These are phyloP conservation scores for Coemansia pectinata DNA, from an alignment of 192 early-diverging fungal genomes.

Conservation along the genomic window DNA sequence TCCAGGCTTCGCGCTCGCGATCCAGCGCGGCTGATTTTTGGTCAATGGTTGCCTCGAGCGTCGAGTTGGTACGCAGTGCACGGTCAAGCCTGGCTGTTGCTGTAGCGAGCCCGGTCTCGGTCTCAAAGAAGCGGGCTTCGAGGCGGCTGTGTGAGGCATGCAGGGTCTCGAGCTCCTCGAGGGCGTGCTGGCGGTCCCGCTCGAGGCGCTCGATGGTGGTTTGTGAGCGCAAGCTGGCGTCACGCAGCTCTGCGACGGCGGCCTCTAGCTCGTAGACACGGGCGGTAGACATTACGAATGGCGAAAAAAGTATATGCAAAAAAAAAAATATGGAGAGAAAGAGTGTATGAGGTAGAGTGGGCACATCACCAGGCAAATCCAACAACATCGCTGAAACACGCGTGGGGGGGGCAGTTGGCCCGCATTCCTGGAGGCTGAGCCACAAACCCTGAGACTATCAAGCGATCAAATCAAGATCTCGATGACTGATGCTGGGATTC, in stretches of 20 bases:
- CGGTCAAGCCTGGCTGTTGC: slow-evolving; percentile 27
- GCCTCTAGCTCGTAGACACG: slow-evolving; percentile 51
- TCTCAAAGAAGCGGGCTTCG: slow-evolving; percentile 40
- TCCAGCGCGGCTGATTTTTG: slow-evolving; percentile 26
- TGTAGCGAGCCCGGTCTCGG: slow-evolving; percentile 29
- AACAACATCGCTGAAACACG: background rate
- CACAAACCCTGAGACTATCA: background rate
- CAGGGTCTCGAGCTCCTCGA: slow-evolving; percentile 42
- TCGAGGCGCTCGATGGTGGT: slow-evolving; percentile 28
- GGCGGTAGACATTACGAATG: slow-evolving; percentile 1
- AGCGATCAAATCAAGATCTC: background rate
- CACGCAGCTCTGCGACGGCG: slow-evolving; percentile 33
- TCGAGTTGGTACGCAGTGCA: slow-evolving; percentile 24
- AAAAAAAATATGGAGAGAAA: background rate
- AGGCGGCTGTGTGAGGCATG: slow-evolving; percentile 45
- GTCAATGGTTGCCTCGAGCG: slow-evolving; percentile 20
- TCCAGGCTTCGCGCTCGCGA: slow-evolving; percentile 47
- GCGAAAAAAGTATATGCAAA: background rate
- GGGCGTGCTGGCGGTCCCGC: slow-evolving; percentile 26
- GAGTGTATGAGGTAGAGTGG: background rate
- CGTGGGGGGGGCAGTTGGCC: background rate
- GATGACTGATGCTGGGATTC: background rate
- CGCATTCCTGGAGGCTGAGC: background rate
- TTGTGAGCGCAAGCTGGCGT: slow-evolving; percentile 25
- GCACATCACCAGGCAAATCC: background rate